A percentile compares a stretch with the other conserved stretches of the same genome.
Conservation (phyloP, 106 monocot genomes). For the Triglochin maritima region DNA sequence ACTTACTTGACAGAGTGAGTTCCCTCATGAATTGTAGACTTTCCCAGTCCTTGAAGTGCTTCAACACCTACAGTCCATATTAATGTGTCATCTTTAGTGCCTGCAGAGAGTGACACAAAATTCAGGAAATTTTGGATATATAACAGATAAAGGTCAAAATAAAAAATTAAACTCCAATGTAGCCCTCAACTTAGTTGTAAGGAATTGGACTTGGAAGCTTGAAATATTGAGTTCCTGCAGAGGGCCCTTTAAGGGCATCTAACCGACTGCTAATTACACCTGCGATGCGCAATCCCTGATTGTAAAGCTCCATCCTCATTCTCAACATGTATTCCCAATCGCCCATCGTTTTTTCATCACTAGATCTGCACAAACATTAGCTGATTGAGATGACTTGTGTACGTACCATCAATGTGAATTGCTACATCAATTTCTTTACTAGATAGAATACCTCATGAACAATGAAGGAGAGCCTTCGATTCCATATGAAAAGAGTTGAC, state of each 20-base stretch:
- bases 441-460: constrained; percentile 20
- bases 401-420: neutral
- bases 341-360: constrained; percentile 19
- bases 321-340: constrained; percentile 28
- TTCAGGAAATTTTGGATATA: too few species aligned
- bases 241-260: constrained; percentile 27
- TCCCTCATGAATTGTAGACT: too few species aligned
- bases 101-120: too few species aligned
- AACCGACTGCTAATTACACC: constrained; percentile 31
- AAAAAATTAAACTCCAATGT: too few species aligned
- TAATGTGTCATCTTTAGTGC: too few species aligned
- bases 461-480: constrained; percentile 21
- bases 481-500: constrained; percentile 18
- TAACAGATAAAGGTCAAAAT: too few species aligned
- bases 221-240: constrained; percentile 24
- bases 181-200: neutral
- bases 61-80: too few species aligned
- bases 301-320: constrained; percentile 14
- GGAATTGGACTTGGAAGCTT: constrained; percentile 15
- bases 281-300: constrained; percentile 16
- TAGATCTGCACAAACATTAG: constrained; percentile 14
- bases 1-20: too few species aligned
- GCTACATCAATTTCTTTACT: neutral
- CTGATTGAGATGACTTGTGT: neutral
- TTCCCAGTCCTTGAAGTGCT: neutral